Percentiles rank a stretch among this genome's conserved stretches.
Conservation (phyloP, 306 rosid species). For the Sphenostylis stenocarpa region DNA sequence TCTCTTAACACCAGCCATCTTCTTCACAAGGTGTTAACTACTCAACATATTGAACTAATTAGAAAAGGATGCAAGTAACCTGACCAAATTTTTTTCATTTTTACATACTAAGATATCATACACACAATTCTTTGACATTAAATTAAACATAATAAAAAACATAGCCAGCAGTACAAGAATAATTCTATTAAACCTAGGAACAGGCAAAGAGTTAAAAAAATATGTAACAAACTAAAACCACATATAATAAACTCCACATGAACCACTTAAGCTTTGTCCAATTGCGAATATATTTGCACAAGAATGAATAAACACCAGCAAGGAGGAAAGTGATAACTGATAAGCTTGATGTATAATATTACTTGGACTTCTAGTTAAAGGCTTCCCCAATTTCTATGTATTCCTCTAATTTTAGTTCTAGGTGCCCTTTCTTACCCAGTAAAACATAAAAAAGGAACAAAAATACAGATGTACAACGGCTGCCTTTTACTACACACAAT, state of each 20-base stretch:
- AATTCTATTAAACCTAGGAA: neutral
- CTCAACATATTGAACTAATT: slow-evolving; percentile 75
- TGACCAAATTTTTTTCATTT: slow-evolving; percentile 27
- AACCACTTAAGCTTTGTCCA: neutral
- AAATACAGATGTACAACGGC: neutral
- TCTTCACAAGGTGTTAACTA: slow-evolving; percentile 80
- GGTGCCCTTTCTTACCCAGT: neutral
- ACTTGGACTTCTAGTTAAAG: neutral
- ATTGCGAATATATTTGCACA: neutral
- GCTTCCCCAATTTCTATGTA: neutral
- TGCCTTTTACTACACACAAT: slow-evolving; percentile 1
- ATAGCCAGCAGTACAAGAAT: neutral
- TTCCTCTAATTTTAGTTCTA: slow-evolving; percentile 8
- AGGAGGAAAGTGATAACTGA: neutral
- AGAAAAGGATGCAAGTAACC: slow-evolving; percentile 47
- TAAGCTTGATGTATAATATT: neutral
- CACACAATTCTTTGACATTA: slow-evolving; percentile 1
- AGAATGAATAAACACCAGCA: neutral
- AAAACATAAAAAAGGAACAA: neutral
- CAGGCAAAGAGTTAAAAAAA: neutral
- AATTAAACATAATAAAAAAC: neutral
- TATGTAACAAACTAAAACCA: neutral
- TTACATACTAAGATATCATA: slow-evolving; percentile 24
- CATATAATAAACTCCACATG: neutral
- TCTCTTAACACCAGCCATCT: slow-evolving; percentile 99